Evolutionary conservation across 2,329 filamentous ascomycete species (phyloP), one percentile per base, ranked within the genome.

Genomic region (Phialophora tarda): DNA sequence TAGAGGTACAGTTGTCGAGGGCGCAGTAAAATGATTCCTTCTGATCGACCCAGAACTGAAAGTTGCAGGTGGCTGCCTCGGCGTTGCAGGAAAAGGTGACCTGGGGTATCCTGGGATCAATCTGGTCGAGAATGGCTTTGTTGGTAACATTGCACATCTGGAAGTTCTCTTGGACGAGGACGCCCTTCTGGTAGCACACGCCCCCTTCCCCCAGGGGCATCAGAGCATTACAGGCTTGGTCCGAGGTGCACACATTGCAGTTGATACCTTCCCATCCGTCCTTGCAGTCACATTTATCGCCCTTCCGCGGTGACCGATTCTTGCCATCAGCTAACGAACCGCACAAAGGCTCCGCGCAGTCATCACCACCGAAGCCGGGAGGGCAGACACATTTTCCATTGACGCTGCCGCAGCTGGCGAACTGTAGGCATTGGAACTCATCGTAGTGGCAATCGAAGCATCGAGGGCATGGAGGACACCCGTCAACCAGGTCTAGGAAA

Each of bases 101-200:
- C 78, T 99, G 91, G 0, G 95, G 93, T 65, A 91, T 90, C 79
- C 93, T 87, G 53, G 90, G 89, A 73, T 93, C 91, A 57, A 99
- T 85, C 75, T 94, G 88, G 69, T 93, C 88, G 63, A 94, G 83
- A 75, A 99, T 99, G 82, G 96, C 95, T 78, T 88, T 87, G 81
- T 99, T 99, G 63, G 93, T 98, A 71, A 99, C 95, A 78, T 96
- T 92, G 80, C 95, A 99, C 82, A 97, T 95, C 80, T 99, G 96
- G 80, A 93, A 94, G 82, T 98, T 99, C 79, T 96, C 88, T 73
- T 95, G 93, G 69, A 98, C 89, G 11, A 96, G 89, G 72, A 96
- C 88, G 54, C 94, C 94, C 72, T 94, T 89, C 75, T 91, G 90
- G 77, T 97, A 98, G 81, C 95, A 99, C 11, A 97, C 89, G 34